phyloP scores from a whole-genome alignment of 2,329 filamentous ascomycete genomes.

The Graphilbum fragrans region DNA sequence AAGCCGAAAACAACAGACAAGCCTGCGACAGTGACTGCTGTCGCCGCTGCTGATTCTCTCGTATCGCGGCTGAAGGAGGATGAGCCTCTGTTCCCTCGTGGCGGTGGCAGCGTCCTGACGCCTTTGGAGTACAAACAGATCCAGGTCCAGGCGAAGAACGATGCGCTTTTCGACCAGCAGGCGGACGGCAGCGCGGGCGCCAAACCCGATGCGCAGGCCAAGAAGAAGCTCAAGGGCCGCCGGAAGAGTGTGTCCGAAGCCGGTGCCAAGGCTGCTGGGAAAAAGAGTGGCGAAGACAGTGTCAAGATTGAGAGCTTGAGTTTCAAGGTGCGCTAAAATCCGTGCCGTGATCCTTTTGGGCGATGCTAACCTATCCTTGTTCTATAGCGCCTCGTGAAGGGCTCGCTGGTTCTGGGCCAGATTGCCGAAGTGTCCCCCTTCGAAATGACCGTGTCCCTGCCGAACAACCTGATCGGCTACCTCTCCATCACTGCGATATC shows the following conservation, averaged over 20 bases:
- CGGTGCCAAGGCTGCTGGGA: slow-evolving; percentile 28
- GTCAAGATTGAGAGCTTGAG: slow-evolving; percentile 78
- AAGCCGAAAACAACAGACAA: slow-evolving; percentile 3
- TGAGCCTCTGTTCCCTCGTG: slow-evolving; percentile 82
- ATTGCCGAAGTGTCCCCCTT: slow-evolving; percentile 69
- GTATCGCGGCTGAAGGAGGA: slow-evolving; percentile 55
- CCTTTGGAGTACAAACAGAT: slow-evolving; percentile 96
- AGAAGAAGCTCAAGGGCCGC: slow-evolving; percentile 42
- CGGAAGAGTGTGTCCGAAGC: slow-evolving; percentile 27
- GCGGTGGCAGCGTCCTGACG: slow-evolving; percentile 80
- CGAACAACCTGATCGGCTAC: slow-evolving; percentile 87
- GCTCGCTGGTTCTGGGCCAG: slow-evolving; percentile 79
- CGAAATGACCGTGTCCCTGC: slow-evolving; percentile 70
- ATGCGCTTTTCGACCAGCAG: slow-evolving; percentile 81
- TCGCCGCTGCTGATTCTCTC: slow-evolving; percentile 14
- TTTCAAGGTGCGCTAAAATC: slow-evolving; percentile 49
- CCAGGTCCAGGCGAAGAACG: slow-evolving; percentile 79
- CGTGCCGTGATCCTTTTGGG: too few species aligned
- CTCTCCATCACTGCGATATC: slow-evolving; percentile 90
- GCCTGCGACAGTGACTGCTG: neutral
- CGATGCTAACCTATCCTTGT: slow-evolving; percentile 1
- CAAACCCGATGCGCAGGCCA: slow-evolving; percentile 31
- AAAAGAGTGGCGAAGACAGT: slow-evolving; percentile 38
- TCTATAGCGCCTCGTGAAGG: slow-evolving; percentile 63
- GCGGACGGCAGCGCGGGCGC: slow-evolving; percentile 32